Percentiles rank a stretch among this genome's conserved stretches.
phyloP scores from a whole-genome alignment of 1,139 yeast species.

The Geotrichum phurueaensis region DNA sequence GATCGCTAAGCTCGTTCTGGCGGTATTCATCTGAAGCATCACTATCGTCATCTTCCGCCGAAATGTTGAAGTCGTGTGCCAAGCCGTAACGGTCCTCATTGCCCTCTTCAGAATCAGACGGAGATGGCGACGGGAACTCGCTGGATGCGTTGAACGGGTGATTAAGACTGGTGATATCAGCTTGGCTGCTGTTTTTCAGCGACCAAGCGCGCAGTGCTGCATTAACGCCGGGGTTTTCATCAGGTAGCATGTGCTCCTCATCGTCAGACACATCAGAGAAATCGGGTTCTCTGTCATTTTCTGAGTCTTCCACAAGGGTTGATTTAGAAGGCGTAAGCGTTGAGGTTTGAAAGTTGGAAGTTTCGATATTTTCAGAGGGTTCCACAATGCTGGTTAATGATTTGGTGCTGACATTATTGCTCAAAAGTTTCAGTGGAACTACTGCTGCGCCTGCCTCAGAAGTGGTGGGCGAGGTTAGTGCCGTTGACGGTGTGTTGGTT shows the following conservation, averaged over 20 bases:
- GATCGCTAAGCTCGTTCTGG: background rate
- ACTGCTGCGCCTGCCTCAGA: background rate
- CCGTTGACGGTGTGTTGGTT: background rate
- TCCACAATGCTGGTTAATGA: background rate
- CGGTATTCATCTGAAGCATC: background rate
- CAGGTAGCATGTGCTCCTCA: background rate
- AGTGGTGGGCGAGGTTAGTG: background rate
- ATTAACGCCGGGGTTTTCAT: slow-evolving; percentile 7
- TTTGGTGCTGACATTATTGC: background rate
- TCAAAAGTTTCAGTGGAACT: background rate
- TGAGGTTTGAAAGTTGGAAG: background rate
- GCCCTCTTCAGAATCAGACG: slow-evolving; percentile 24
- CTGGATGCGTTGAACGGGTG: background rate
- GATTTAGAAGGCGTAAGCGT: slow-evolving; percentile 10
- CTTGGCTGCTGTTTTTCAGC: slow-evolving; percentile 17
- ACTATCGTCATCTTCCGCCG: background rate
- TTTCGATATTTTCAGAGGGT: slow-evolving; percentile 3
- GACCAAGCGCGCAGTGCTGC: slow-evolving; percentile 19
- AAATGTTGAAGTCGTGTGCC: slow-evolving; percentile 10
- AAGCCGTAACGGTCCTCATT: slow-evolving; percentile 19
- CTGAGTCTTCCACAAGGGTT: slow-evolving; percentile 22
- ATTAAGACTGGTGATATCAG: slow-evolving; percentile 13
- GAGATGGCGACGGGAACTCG: background rate
- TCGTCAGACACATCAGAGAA: slow-evolving; percentile 1
- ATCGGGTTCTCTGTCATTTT: slow-evolving; percentile 24